Evolutionary conservation across 768 basidiomycete species (phyloP).

Genomic region (Tubosaeta sp.): DNA sequence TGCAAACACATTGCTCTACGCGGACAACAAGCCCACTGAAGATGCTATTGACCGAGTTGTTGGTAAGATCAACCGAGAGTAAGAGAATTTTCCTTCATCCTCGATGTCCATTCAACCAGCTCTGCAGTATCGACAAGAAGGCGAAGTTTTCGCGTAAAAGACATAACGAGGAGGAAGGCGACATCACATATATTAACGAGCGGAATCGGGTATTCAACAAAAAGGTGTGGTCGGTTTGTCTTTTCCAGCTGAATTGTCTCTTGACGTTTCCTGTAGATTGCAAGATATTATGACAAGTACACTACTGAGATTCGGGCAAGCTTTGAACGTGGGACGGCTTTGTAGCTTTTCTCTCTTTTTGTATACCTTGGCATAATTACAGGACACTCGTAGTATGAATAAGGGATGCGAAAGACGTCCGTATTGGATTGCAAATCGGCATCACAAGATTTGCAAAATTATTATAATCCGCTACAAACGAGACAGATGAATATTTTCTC

Average conservation of each 20-base stretch:
- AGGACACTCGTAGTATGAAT: conserved; percentile 7
- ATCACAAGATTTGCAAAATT: no score
- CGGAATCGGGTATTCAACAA: conserved; percentile 98
- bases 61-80: conserved; percentile 91
- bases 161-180: conserved; percentile 88
- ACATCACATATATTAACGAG: conserved; percentile 99
- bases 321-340: conserved; percentile 94
- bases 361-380: conserved; percentile 13
- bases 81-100: conserved; percentile 31
- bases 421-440: no score
- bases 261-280: conserved; percentile 51
- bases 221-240: conserved; percentile 51
- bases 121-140: conserved; percentile 78
- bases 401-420: no score
- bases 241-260: neutral
- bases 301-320: conserved; percentile 94
- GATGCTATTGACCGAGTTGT: conserved; percentile 94
- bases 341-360: conserved; percentile 40
- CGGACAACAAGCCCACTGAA: conserved; percentile 91
- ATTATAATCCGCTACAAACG: no score
- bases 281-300: conserved; percentile 95
- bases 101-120: neutral
- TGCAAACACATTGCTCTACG: conserved; percentile 88
- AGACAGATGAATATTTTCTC: no score
- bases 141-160: conserved; percentile 86